Base-by-base conservation (phyloP, 1,284 basidiomycete genomes). In the Xerocomus amazonicus region DNA sequence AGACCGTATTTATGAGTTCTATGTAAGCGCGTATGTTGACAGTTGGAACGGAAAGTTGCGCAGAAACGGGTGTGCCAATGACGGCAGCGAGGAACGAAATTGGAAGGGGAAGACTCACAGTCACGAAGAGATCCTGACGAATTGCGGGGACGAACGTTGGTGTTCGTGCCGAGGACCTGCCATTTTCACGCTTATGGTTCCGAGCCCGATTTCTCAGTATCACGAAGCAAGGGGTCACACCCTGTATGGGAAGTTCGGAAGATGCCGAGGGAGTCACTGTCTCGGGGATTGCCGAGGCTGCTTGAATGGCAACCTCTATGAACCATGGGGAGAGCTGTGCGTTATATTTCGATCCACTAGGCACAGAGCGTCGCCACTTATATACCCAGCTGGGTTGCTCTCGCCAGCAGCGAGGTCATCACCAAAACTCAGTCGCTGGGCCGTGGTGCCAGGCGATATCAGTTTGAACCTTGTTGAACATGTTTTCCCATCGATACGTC, bases 81-180 rank as follows among this genome's bases (percentile, higher is more conserved):
- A 65, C 56, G 59, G 57, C 53, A 59, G 38, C 5, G 6, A 32
- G 26, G 35, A 51, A 56, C 50, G 19, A 45, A 59, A 63, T 46
- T 42, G 50, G 51, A 46, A 50, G 32, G 45, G 9, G 31, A 23
- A 31, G 26, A 43, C 59, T 53, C 45, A 47, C 56, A 45, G 39
- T 47, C 16, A 39, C 35, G 26, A 42, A 46, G 28, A 37, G 54
- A 9, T 34, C 34, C 48, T 53, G 46, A 35, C 60, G 49, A 61
- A 61, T 65, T 54, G 44, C 37, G 37, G 41, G 37, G 49, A 52
- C 62, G 55, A 65, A 62, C 61, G 61, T 61, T 65, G 62, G 52
- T 45, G 10, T 47, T 35, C 23, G 50, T 50, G 46, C 43, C 29
- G 44, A 44, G 46, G 41, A 56, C 35, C 48, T 61, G 44, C 58